These are phyloP conservation scores for Lactifluus hygrophoroides DNA, from an alignment of 768 basidiomycete species.

Conservation along the genomic window DNA sequence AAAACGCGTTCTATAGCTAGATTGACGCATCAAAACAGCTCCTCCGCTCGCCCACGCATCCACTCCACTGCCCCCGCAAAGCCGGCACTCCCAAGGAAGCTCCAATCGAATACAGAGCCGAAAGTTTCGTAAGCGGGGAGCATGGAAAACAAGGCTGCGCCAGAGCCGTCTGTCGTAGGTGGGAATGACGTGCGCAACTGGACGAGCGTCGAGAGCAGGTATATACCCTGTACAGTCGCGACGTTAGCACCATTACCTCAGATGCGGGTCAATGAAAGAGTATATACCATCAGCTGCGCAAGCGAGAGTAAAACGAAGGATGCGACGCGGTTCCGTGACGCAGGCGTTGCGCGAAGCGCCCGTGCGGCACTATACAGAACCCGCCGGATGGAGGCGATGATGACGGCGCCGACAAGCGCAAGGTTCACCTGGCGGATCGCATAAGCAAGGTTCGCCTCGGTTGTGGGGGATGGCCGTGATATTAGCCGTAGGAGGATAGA, in stretches of 20 bases:
- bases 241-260: no score
- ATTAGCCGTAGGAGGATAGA: slow-evolving; percentile 34
- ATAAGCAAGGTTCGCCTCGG: slow-evolving; percentile 30
- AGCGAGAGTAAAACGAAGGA: slow-evolving; percentile 70
- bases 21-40: not conserved
- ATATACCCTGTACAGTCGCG: slow-evolving; percentile 51
- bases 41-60: slow-evolving; percentile 26
- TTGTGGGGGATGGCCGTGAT: slow-evolving; percentile 15
- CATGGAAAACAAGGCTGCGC: slow-evolving; percentile 54
- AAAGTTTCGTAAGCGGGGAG: slow-evolving; percentile 70
- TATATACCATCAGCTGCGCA: slow-evolving; percentile 72
- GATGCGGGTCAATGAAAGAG: not conserved
- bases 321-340: slow-evolving; percentile 57
- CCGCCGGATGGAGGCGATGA: slow-evolving; percentile 60
- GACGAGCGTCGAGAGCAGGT: slow-evolving; percentile 73
- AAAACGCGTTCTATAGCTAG: no score
- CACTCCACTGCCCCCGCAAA: slow-evolving; percentile 44
- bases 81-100: slow-evolving; percentile 55
- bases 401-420: slow-evolving; percentile 65
- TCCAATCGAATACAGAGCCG: slow-evolving; percentile 64
- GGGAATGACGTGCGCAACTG: slow-evolving; percentile 80
- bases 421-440: slow-evolving; percentile 53
- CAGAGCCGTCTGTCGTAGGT: slow-evolving; percentile 34
- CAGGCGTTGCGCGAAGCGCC: slow-evolving; percentile 44
- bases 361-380: slow-evolving; percentile 62